Evolutionary conservation across 306 rosid species (phyloP).

Genomic region (Urtica urens): DNA sequence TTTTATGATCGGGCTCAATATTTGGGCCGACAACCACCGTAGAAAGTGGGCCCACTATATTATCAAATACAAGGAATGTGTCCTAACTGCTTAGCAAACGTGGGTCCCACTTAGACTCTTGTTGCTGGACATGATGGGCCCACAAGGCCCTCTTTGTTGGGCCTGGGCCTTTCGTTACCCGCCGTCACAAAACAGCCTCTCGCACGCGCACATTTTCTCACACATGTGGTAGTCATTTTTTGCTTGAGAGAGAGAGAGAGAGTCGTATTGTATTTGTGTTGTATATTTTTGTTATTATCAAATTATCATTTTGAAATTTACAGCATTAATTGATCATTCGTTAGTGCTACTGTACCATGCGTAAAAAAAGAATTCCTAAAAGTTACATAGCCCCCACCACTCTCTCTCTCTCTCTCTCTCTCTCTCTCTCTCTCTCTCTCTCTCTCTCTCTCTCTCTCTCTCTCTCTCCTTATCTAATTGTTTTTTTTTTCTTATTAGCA

Average conservation of each 20-base stretch:
- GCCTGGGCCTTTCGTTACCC: slow-evolving; percentile 14
- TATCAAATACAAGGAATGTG: slow-evolving; percentile 37
- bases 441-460: too few species aligned
- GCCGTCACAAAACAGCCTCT: slow-evolving; percentile 59
- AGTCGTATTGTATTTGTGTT: not conserved
- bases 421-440: too few species aligned
- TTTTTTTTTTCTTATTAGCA: not conserved
- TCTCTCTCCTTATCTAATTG: slow-evolving; percentile 8
- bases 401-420: not conserved
- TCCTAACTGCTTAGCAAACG: slow-evolving; percentile 49
- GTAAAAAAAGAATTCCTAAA: slow-evolving; percentile 22
- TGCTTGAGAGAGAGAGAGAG: not conserved
- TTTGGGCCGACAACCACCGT: slow-evolving; percentile 62
- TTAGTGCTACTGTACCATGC: slow-evolving; percentile 77
- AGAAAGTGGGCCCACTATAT: slow-evolving; percentile 38
- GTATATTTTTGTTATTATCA: not conserved
- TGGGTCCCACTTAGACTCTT: slow-evolving; percentile 33
- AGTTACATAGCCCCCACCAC: slow-evolving; percentile 40
- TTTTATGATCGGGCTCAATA: slow-evolving; percentile 57
- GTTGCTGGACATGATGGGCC: slow-evolving; percentile 52
- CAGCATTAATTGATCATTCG: slow-evolving; percentile 26
- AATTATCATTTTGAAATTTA: not conserved
- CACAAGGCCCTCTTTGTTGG: slow-evolving; percentile 31
- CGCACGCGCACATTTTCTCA: slow-evolving; percentile 44
- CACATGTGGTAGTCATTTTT: slow-evolving; percentile 23